Evolutionary conservation across 768 basidiomycete species (phyloP), one percentile per base, ranked within the genome.

Genomic region (Rhodotorula sphaerocarpa): DNA sequence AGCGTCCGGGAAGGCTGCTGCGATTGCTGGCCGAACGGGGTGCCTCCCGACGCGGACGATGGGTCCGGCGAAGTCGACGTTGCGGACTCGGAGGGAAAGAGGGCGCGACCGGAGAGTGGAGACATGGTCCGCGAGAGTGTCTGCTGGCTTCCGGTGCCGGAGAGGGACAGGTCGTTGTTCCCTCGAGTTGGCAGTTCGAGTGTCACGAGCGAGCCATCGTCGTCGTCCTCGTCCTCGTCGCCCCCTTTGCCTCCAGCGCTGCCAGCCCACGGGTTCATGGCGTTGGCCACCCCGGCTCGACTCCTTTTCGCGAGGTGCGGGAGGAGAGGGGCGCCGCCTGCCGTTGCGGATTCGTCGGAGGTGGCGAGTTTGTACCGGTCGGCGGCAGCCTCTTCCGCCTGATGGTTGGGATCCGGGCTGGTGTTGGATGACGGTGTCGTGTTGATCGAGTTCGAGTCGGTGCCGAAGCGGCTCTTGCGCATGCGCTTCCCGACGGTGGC

Each of bases 161-260:
- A 25, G 16, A n/a, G n/a, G 4, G 57, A 21, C 1, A 30, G 5
- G 30, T 21, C 11, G 1, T 28, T 33, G 1, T 15, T 12, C 2
- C 28, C 23, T 30, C 23, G 3, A 10, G 20, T 6, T 3, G 57
- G 57, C 5, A 58, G 42, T 12, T 58, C 50, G 57, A 58, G 57
- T 14, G 39, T 50, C 21, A 58, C 48, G 41, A 58, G 50, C 48
- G 57, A 58, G 18, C 51, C 57, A 2, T 39, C 41, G 27, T 41
- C 36, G 50, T 2, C 6, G 23, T 51, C 34, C 1, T 39, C 15
- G 9, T 27, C 50, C 7, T 41, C 36, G 16, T 6, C 12, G 12
- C 21, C 33, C 12, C 23, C 50, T 23, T 36, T 41, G 16, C 42
- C 50, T n/a, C 14, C 56, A 27, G 27, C 55, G 15, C 52, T 50